Conservation (phyloP, 2,329 filamentous ascomycete genomes). For the Alternaria metachromatica region DNA sequence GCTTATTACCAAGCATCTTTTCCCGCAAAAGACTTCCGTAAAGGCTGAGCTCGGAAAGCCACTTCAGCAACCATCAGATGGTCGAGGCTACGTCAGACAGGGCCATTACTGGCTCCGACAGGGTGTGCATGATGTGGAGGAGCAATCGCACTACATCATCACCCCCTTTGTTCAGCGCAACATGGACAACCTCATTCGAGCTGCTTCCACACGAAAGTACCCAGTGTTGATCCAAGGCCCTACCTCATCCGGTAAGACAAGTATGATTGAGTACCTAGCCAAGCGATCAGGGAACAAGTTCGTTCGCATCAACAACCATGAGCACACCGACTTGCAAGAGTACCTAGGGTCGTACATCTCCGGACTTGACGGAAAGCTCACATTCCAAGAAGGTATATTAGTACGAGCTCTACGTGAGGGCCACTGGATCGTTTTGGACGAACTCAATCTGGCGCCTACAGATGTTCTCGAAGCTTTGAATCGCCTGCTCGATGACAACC, state of each 20-base stretch:
- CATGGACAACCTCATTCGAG: conserved; percentile 89
- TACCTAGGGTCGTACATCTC: conserved; percentile 96
- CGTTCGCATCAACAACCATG: conserved; percentile 98
- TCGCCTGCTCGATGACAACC: conserved; percentile 91
- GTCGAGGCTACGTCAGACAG: conserved; percentile 80
- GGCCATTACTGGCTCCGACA: conserved; percentile 90
- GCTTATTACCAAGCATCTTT: conserved; percentile 79
- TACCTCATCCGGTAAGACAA: conserved; percentile 97
- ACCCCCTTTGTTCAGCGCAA: conserved; percentile 96
- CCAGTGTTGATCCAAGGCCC: conserved; percentile 96
- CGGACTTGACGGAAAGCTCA: conserved; percentile 79
- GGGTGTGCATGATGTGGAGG: conserved; percentile 70
- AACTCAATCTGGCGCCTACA: conserved; percentile 94
- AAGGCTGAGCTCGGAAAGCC: conserved; percentile 78
- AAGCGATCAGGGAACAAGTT: conserved; percentile 96
- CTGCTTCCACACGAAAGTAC: conserved; percentile 88
- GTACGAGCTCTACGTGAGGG: conserved; percentile 92
- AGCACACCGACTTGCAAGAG: conserved; percentile 97
- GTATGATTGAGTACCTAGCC: conserved; percentile 99
- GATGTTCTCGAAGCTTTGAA: conserved; percentile 97
- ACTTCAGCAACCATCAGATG: conserved; percentile 78
- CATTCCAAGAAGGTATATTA: conserved; percentile 91
- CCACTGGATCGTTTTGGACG: conserved; percentile 97
- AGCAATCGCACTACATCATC: conserved; percentile 91
- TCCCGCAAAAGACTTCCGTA: conserved; percentile 72